Evolutionary conservation across 805 yeast genomes (phyloP).

Genomic region (Priceomyces carsonii): DNA sequence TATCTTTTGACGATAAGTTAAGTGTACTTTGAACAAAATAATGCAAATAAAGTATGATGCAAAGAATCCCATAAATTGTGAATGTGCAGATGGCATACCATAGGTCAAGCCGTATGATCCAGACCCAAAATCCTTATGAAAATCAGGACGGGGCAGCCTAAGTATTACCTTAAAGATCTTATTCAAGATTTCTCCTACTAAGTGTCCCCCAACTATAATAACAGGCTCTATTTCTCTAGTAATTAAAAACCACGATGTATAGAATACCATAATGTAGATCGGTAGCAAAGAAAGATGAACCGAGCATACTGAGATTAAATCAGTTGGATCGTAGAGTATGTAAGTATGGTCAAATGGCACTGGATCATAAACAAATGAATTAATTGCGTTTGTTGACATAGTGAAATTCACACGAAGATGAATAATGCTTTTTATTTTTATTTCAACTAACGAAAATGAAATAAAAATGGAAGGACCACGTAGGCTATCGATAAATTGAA

Average conservation of each 20-base stretch:
- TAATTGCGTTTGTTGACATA: no score
- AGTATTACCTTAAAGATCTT: constrained; percentile 62
- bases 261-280: constrained; percentile 71
- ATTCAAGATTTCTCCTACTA: constrained; percentile 72
- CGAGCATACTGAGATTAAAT: constrained; percentile 54
- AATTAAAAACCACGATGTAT: constrained; percentile 79
- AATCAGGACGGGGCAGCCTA: constrained; percentile 75
- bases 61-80: constrained; percentile 92
- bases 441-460: no score
- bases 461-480: no score
- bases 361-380: constrained; percentile 22
- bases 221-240: constrained; percentile 87
- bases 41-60: constrained; percentile 55
- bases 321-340: constrained; percentile 73
- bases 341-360: constrained; percentile 85
- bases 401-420: no score
- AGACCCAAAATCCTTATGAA: constrained; percentile 44
- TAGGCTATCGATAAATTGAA: no score
- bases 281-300: constrained; percentile 84
- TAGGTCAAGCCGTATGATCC: constrained; percentile 57
- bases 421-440: no score
- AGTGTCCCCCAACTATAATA: constrained; percentile 82
- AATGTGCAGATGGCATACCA: constrained; percentile 98
- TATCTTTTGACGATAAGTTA: constrained; percentile 25
- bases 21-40: constrained; percentile 41